These are phyloP conservation scores for Neocallimastix lanati DNA, from an alignment of 192 early-diverging fungal species.

Conservation along the genomic window DNA sequence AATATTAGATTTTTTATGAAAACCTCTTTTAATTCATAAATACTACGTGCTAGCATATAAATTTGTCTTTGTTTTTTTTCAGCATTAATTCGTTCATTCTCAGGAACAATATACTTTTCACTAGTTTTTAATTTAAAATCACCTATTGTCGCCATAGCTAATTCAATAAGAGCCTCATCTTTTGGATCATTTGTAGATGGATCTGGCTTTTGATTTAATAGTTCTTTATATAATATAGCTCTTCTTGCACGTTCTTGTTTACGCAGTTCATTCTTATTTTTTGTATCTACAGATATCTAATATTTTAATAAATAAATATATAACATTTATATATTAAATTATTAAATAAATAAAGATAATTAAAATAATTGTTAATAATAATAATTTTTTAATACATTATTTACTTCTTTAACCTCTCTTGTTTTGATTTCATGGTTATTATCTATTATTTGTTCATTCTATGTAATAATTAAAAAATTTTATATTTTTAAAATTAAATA, in stretches of 20 bases:
- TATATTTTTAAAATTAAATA: no score
- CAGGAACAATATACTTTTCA: constrained; percentile 49
- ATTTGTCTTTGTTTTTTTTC: constrained; percentile 43
- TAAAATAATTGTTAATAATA: no score
- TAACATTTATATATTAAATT: no score
- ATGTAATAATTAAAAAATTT: no score
- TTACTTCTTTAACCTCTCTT: background rate
- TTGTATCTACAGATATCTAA: constrained; percentile 6
- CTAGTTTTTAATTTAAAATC: constrained; percentile 46
- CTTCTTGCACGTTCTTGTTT: constrained; percentile 31
- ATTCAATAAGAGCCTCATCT: constrained; percentile 34
- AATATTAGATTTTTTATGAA: no score
- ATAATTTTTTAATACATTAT: no score
- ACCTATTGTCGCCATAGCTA: constrained; percentile 36
- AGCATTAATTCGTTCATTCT: constrained; percentile 43
- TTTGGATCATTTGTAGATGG: constrained; percentile 35
- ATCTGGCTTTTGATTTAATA: constrained; percentile 38
- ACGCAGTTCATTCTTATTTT: constrained; percentile 31
- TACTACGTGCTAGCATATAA: constrained; percentile 26
- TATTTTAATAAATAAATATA: no score
- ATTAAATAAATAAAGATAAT: no score
- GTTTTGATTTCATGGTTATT: background rate
- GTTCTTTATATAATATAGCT: constrained; percentile 23
- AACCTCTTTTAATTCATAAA: constrained; percentile 37
- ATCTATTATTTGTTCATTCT: background rate